Evolutionary conservation across 345 rosid species (phyloP).

Genomic region (Lagerstroemia speciosa): DNA sequence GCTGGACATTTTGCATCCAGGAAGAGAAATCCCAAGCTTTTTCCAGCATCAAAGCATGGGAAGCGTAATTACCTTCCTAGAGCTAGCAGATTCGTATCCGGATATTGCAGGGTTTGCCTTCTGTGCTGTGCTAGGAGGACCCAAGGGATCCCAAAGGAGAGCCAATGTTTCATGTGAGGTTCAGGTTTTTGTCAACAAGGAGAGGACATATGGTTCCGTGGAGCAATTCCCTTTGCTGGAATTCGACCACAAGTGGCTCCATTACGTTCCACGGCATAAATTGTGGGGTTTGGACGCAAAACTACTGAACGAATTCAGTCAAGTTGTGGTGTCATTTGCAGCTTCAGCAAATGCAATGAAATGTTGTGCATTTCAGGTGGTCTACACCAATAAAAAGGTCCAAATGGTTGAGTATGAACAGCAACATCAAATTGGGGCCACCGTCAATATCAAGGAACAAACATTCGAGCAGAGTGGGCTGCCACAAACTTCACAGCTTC

Average conservation of each 20-base stretch:
- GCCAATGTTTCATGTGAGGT: neutral
- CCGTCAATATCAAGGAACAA: too few relatives aligned
- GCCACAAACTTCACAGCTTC: too few relatives aligned
- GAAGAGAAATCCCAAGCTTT: slow-evolving; percentile 9
- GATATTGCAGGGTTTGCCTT: slow-evolving; percentile 6
- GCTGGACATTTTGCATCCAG: slow-evolving; percentile 6
- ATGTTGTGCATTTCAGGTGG: neutral
- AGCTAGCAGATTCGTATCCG: neutral
- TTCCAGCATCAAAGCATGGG: neutral
- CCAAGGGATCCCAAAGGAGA: neutral
- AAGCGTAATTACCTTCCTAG: neutral
- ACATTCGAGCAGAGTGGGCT: too few relatives aligned
- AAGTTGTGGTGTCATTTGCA: neutral
- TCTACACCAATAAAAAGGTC: neutral
- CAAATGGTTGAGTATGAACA: neutral
- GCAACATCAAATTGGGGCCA: neutral
- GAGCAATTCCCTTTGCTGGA: neutral
- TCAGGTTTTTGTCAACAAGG: neutral
- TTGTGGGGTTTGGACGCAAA: neutral
- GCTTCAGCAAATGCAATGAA: neutral
- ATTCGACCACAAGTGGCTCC: neutral
- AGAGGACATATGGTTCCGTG: neutral
- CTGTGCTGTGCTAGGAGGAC: neutral
- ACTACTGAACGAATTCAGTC: neutral
- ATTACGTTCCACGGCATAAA: neutral